phyloP scores from a whole-genome alignment of 768 basidiomycete species.

The Leucocoprinus sp. region DNA sequence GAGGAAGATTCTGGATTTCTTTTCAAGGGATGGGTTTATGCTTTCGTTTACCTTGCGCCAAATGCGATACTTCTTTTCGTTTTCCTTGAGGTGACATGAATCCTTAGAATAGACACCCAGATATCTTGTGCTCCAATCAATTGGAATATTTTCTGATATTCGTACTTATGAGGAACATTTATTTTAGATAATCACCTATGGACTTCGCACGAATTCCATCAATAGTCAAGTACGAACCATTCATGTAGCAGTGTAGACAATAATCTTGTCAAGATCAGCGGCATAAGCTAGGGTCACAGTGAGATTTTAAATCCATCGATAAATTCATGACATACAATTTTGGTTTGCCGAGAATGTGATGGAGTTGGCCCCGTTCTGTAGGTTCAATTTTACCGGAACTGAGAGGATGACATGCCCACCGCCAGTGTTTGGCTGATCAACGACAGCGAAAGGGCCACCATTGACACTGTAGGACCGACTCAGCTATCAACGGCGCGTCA shows the following conservation, averaged over 20 bases:
- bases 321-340: slow-evolving; percentile 30
- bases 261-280: slow-evolving; percentile 52
- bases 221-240: not conserved
- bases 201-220: not conserved
- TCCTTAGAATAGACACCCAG: not conserved
- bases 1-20: slow-evolving; percentile 73
- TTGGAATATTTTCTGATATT: not conserved
- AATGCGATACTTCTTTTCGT: slow-evolving; percentile 83
- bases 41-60: slow-evolving; percentile 76
- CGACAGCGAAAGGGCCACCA: slow-evolving; percentile 40
- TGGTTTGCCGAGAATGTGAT: slow-evolving; percentile 43
- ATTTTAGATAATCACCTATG: not conserved
- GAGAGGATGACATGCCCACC: slow-evolving; percentile 45
- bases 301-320: not conserved
- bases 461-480: slow-evolving; percentile 36
- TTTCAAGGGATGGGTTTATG: slow-evolving; percentile 87
- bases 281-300: slow-evolving; percentile 35
- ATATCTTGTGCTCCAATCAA: not conserved
- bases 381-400: slow-evolving; percentile 44
- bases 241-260: slow-evolving; percentile 42
- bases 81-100: slow-evolving; percentile 58
- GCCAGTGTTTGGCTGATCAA: slow-evolving; percentile 53
- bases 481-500: no score
- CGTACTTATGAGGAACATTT: not conserved
- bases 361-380: slow-evolving; percentile 43